Conservation (phyloP, 306 rosid genomes). For the Pterocarpus santalinus region DNA sequence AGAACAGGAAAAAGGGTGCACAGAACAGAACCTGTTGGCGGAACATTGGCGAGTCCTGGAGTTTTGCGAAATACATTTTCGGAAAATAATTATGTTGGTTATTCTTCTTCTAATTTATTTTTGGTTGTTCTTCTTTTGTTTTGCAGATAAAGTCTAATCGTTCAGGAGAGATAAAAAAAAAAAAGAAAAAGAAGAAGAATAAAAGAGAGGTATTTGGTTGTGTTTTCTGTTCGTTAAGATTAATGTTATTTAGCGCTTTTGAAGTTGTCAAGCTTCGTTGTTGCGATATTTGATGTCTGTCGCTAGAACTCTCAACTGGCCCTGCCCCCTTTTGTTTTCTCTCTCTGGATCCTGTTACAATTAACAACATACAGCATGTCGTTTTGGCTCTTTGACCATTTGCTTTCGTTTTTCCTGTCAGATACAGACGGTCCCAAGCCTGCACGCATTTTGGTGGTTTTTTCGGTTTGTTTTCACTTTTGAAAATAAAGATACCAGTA, state of each 20-base stretch:
- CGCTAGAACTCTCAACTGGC: slow-evolving; percentile 37
- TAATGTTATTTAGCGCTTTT: slow-evolving; percentile 50
- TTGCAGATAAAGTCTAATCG: slow-evolving; percentile 37
- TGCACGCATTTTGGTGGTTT: too few species aligned
- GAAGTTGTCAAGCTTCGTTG: slow-evolving; percentile 46
- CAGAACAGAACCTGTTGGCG: slow-evolving; percentile 63
- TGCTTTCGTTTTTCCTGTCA: too few species aligned
- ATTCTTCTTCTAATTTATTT: slow-evolving; percentile 3
- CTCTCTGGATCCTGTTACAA: slow-evolving; percentile 3
- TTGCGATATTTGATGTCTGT: slow-evolving; percentile 60
- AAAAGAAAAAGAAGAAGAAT: neutral
- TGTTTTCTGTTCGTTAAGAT: slow-evolving; percentile 16
- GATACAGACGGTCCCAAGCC: too few species aligned
- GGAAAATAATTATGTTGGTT: neutral
- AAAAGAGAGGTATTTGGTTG: neutral
- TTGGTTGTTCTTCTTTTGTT: slow-evolving; percentile 6
- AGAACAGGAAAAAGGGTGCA: neutral
- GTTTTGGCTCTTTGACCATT: too few species aligned
- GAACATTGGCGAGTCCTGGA: slow-evolving; percentile 67
- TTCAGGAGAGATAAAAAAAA: neutral
- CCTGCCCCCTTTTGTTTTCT: neutral
- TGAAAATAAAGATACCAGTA: too few species aligned
- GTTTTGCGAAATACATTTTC: slow-evolving; percentile 54
- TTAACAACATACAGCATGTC: too few species aligned
- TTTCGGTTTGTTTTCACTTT: too few species aligned